Percentiles rank a stretch among this genome's conserved stretches.
Conservation (phyloP, 164 flowering plant genomes). For the Macadamia tetraphylla region DNA sequence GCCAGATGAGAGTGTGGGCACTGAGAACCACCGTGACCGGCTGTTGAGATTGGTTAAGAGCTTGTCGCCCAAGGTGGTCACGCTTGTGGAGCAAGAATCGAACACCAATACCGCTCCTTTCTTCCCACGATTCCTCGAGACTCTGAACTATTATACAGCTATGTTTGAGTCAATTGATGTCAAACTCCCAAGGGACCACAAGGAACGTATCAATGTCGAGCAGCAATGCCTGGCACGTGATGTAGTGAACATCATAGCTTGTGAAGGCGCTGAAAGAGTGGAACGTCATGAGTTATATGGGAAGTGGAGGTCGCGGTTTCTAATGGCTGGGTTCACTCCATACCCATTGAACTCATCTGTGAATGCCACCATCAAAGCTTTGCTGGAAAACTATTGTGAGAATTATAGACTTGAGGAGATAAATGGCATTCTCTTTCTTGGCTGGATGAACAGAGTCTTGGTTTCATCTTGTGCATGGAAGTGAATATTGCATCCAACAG, state of each 20-base stretch:
- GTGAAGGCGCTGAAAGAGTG: constrained; percentile 49
- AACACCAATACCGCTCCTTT: constrained; percentile 51
- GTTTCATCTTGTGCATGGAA: constrained; percentile 57
- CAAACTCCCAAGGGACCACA: constrained; percentile 38
- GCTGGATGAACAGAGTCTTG: constrained; percentile 49
- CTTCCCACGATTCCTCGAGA: constrained; percentile 40
- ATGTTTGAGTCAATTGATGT: constrained; percentile 55
- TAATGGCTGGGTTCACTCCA: constrained; percentile 49
- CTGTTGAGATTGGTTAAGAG: constrained; percentile 43
- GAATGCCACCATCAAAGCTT: constrained; percentile 38
- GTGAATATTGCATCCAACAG: constrained; percentile 11
- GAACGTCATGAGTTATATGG: constrained; percentile 55
- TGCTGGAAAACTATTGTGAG: constrained; percentile 34
- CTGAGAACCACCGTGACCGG: constrained; percentile 40
- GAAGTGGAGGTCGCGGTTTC: constrained; percentile 45
- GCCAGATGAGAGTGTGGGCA: constrained; percentile 55
- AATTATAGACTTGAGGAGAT: constrained; percentile 43
- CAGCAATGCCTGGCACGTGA: constrained; percentile 55
- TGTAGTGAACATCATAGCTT: constrained; percentile 50
- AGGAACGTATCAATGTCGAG: constrained; percentile 47
- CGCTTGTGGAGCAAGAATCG: constrained; percentile 58
- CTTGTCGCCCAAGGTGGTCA: constrained; percentile 48
- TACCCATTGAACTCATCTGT: constrained; percentile 45
- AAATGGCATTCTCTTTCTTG: constrained; percentile 49
- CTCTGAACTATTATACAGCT: constrained; percentile 41